Percentiles rank a stretch among this genome's conserved stretches.
Evolutionary conservation across 768 basidiomycete genomes (phyloP).

Genomic region (Tremella yokohamensis): DNA sequence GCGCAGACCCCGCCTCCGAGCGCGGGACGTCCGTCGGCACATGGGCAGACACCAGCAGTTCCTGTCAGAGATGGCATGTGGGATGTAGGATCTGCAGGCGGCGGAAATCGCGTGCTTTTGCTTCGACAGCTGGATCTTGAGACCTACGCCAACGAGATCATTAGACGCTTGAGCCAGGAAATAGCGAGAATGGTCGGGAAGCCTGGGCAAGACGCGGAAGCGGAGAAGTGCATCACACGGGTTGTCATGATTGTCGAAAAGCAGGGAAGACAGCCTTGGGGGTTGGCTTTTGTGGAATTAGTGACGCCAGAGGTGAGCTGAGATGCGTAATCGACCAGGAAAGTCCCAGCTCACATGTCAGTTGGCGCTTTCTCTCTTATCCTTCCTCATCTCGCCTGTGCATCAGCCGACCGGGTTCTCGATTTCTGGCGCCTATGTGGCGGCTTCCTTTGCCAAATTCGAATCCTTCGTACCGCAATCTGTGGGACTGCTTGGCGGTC

Average conservation of each 20-base stretch:
- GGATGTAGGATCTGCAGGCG: slow-evolving; percentile 75
- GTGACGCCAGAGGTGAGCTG: slow-evolving; percentile 69
- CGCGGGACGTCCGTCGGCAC: not conserved
- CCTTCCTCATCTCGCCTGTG: slow-evolving; percentile 78
- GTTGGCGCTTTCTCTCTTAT: slow-evolving; percentile 78
- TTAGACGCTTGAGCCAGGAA: slow-evolving; percentile 75
- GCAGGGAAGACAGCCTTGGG: slow-evolving; percentile 75
- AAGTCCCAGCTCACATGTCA: slow-evolving; percentile 46
- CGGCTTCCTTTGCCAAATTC: slow-evolving; percentile 86
- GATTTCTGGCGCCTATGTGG: slow-evolving; percentile 82
- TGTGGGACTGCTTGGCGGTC: slow-evolving; percentile 34
- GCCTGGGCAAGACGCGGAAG: slow-evolving; percentile 56
- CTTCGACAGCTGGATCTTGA: slow-evolving; percentile 86
- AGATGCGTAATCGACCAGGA: slow-evolving; percentile 7
- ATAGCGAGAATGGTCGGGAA: slow-evolving; percentile 56
- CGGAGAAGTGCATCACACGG: slow-evolving; percentile 79
- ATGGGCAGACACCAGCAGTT: slow-evolving; percentile 1
- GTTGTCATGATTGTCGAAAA: slow-evolving; percentile 87
- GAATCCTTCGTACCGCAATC: slow-evolving; percentile 72
- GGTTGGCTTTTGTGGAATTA: slow-evolving; percentile 92
- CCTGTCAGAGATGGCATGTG: slow-evolving; percentile 77
- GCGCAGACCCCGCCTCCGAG: slow-evolving; percentile 56
- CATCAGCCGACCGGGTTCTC: slow-evolving; percentile 90
- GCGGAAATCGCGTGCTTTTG: slow-evolving; percentile 64
- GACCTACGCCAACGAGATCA: slow-evolving; percentile 81